Percentiles rank a stretch among this genome's conserved stretches.
These are phyloP conservation scores for Rutstroemia sp. DNA, from an alignment of 2,329 filamentous ascomycete species.

Conservation along the genomic window DNA sequence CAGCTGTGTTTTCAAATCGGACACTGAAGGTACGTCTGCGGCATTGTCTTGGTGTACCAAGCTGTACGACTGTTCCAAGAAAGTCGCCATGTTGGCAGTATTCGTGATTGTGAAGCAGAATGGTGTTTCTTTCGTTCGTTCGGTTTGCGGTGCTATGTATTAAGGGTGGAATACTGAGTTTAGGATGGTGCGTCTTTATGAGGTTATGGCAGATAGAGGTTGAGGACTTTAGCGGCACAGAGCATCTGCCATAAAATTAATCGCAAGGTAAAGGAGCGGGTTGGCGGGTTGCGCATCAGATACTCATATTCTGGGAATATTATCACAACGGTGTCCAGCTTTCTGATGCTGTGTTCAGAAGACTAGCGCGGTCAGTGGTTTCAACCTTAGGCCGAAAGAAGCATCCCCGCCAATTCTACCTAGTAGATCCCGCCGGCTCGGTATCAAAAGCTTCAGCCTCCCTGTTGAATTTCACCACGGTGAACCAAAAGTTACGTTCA, in stretches of 20 bases:
- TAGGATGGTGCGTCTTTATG: slow-evolving; percentile 11
- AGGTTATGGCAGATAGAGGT: slow-evolving; percentile 8
- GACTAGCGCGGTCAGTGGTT: slow-evolving; percentile 8
- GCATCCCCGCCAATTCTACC: slow-evolving; percentile 1
- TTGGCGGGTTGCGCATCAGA: slow-evolving; percentile 21
- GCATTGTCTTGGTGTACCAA: slow-evolving; percentile 97
- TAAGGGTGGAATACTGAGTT: slow-evolving; percentile 13
- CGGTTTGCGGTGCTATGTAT: neutral
- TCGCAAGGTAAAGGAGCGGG: slow-evolving; percentile 15
- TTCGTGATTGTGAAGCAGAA: slow-evolving; percentile 14
- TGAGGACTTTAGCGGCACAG: slow-evolving; percentile 10
- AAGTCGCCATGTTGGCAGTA: slow-evolving; percentile 72
- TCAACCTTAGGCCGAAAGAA: slow-evolving; percentile 6
- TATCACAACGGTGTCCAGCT: slow-evolving; percentile 10
- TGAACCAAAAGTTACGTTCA: slow-evolving; percentile 4
- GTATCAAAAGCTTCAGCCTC: slow-evolving; percentile 21
- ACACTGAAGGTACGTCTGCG: slow-evolving; percentile 81
- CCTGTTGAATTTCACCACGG: neutral
- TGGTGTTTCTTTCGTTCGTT: slow-evolving; percentile 17
- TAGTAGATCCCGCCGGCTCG: neutral
- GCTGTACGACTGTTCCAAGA: slow-evolving; percentile 92
- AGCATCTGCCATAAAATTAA: slow-evolving; percentile 13
- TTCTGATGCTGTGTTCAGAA: slow-evolving; percentile 11
- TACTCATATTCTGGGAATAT: slow-evolving; percentile 6
- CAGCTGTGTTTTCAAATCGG: slow-evolving; percentile 85